phyloP scores from a whole-genome alignment of 1,139 yeast species.

The Magnusiomyces ingens region DNA sequence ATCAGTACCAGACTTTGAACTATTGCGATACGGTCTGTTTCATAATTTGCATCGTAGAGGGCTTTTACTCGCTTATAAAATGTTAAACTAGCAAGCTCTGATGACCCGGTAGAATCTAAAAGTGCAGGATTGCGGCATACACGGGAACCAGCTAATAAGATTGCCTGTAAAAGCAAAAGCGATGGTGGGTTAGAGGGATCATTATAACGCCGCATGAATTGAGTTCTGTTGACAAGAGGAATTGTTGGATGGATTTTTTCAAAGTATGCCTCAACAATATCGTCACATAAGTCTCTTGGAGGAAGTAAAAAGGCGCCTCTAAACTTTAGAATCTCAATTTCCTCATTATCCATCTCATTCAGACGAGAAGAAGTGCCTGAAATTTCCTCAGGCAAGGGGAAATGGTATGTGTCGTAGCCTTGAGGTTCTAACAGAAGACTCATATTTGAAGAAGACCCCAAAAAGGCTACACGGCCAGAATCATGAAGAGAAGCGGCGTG shows the following conservation, averaged over 20 bases:
- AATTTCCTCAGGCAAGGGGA: conserved; percentile 30
- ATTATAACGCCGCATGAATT: conserved; percentile 51
- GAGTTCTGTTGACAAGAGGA: conserved; percentile 62
- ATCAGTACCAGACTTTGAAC: conserved; percentile 63
- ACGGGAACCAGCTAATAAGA: conserved; percentile 63
- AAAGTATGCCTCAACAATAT: conserved; percentile 57
- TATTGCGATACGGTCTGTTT: conserved; percentile 59
- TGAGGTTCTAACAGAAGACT: conserved; percentile 31
- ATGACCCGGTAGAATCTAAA: conserved; percentile 50
- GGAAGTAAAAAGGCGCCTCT: conserved; percentile 73
- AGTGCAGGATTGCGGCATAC: conserved; percentile 53
- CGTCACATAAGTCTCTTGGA: conserved; percentile 52
- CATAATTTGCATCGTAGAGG: conserved; percentile 65
- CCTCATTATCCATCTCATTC: conserved; percentile 51
- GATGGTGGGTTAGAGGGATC: conserved; percentile 64
- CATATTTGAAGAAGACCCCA: conserved; percentile 32
- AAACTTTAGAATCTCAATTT: conserved; percentile 57
- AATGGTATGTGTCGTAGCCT: conserved; percentile 31
- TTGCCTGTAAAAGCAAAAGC: conserved; percentile 59
- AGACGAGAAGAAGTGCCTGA: conserved; percentile 25
- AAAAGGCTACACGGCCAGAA: conserved; percentile 27
- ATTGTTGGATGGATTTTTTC: conserved; percentile 61
- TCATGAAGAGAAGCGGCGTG: conserved; percentile 8
- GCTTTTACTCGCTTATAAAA: conserved; percentile 76
- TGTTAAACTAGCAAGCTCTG: conserved; percentile 53